Conservation (phyloP, 306 rosid genomes). For the Hippophae rhamnoides region DNA sequence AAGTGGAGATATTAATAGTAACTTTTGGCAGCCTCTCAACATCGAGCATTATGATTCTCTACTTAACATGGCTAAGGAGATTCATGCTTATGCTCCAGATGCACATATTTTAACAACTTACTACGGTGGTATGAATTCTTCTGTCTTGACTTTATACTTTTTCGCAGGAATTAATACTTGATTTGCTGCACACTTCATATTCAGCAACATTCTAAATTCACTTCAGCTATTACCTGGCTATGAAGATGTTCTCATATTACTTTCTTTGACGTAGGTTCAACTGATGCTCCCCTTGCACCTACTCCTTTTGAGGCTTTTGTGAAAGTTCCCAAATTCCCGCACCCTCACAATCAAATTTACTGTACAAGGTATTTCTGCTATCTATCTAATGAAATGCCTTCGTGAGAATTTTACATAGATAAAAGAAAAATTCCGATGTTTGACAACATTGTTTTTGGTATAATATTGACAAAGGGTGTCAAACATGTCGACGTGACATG, state of each 20-base stretch:
- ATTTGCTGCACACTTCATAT: too few species aligned
- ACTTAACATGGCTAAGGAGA: slow-evolving; percentile 68
- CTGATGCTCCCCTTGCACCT: slow-evolving; percentile 97
- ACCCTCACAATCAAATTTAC: slow-evolving; percentile 91
- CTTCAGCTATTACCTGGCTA: neutral
- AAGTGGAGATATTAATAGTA: neutral
- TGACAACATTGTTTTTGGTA: too few species aligned
- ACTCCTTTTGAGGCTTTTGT: slow-evolving; percentile 90
- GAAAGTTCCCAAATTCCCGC: slow-evolving; percentile 78
- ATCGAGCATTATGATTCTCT: slow-evolving; percentile 83
- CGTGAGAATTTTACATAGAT: neutral
- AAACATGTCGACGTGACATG: too few species aligned
- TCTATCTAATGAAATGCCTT: neutral
- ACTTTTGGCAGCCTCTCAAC: slow-evolving; percentile 75
- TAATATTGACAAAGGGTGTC: too few species aligned
- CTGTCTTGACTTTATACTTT: slow-evolving; percentile 11
- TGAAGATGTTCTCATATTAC: slow-evolving; percentile 2
- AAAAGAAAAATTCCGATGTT: too few species aligned
- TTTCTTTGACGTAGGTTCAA: slow-evolving; percentile 55
- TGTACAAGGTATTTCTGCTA: slow-evolving; percentile 64
- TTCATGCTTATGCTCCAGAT: slow-evolving; percentile 88
- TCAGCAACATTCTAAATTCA: neutral
- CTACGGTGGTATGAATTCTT: slow-evolving; percentile 62
- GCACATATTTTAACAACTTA: slow-evolving; percentile 90
- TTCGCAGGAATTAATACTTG: neutral